Base-by-base conservation (phyloP, 164 flowering plant genomes). In the Annona cherimola region DNA sequence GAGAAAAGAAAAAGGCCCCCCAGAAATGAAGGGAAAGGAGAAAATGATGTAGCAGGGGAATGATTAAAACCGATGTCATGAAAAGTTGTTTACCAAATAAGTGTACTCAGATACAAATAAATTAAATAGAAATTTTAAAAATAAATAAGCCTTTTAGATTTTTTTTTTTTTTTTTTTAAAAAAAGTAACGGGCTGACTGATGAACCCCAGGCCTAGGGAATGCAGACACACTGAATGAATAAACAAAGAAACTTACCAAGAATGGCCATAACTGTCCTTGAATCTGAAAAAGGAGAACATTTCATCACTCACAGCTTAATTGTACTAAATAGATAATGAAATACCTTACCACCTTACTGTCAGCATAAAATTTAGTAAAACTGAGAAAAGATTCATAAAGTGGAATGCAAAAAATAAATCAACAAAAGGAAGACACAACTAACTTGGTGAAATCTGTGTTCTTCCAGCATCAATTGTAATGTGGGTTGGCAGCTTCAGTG, bases 401-500 rank as follows among this genome's bases (percentile, higher is more conserved):
- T n/a, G 35, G 14, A 35, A 14, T 16, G 44, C 55, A 14, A n/a
- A 20, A 2, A 18, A 7, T 11, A 2, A 40, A 26, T 14, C 3
- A 26, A 70, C 39, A 19, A 2, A 59, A 20, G 65, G 62, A 9
- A 20, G 50, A 4, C n/a, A 67, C 50, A 68, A 73, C 80, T 85
- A 78, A 95, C 99, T 91, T 74, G 99, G 98, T 61, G 99, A 96
- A 83, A 96, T 93, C 80, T 96, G 99, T 45, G 99, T 96, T 83
- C 95, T 91, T 70, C 99, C 99, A 5, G 98, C 99, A 90, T 96
- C 99, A 81, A 93, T 85, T 44, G 96, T 89, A 70, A 92, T 74
- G 82, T 96, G 99, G 62, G 97, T 90, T 67, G 97, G 98, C 68
- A 96, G 69, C 19, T 89, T 85, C 41, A 93, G 78, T 14, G 97